phyloP scores from a whole-genome alignment of 2,329 filamentous ascomycete genomes.

The Coleophoma cylindrospora region DNA sequence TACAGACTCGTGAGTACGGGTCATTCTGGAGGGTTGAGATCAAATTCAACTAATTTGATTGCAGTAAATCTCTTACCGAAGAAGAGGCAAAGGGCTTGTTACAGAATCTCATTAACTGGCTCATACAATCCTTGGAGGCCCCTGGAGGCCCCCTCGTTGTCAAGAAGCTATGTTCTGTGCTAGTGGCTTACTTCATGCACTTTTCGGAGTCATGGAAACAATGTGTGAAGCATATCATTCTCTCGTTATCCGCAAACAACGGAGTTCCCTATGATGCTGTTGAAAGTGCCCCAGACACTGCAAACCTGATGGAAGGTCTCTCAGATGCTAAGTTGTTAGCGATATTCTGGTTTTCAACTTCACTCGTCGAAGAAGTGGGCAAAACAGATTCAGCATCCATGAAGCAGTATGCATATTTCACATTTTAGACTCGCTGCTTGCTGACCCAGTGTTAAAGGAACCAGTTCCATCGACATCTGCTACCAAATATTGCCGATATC shows the following conservation, averaged over 20 bases:
- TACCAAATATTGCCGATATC: constrained; percentile 44
- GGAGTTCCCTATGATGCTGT: constrained; percentile 43
- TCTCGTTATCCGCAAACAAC: constrained; percentile 47
- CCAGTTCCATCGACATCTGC: constrained; percentile 45
- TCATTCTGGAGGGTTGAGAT: not conserved
- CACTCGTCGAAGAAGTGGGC: constrained; percentile 60
- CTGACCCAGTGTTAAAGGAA: constrained; percentile 20
- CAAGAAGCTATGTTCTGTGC: constrained; percentile 71
- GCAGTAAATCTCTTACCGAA: constrained; percentile 45
- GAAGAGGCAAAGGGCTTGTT: constrained; percentile 55
- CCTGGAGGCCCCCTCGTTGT: constrained; percentile 56
- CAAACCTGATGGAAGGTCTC: constrained; percentile 39
- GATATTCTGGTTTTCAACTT: constrained; percentile 59
- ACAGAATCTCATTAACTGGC: constrained; percentile 56
- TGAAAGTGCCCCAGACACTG: constrained; percentile 35
- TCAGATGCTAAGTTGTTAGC: constrained; percentile 47
- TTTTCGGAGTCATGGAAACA: constrained; percentile 63
- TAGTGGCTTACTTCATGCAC: constrained; percentile 71
- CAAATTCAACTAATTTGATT: constrained; percentile 7
- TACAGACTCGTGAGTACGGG: constrained; percentile 62
- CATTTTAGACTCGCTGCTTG: not conserved
- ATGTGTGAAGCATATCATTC: constrained; percentile 59
- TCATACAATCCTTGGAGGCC: constrained; percentile 47
- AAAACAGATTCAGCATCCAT: constrained; percentile 60
- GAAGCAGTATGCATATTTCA: constrained; percentile 39